A percentile compares a stretch with the other conserved stretches of the same genome.
These are phyloP conservation scores for Lactarius akahatsu DNA, from an alignment of 768 basidiomycete species.

Conservation along the genomic window DNA sequence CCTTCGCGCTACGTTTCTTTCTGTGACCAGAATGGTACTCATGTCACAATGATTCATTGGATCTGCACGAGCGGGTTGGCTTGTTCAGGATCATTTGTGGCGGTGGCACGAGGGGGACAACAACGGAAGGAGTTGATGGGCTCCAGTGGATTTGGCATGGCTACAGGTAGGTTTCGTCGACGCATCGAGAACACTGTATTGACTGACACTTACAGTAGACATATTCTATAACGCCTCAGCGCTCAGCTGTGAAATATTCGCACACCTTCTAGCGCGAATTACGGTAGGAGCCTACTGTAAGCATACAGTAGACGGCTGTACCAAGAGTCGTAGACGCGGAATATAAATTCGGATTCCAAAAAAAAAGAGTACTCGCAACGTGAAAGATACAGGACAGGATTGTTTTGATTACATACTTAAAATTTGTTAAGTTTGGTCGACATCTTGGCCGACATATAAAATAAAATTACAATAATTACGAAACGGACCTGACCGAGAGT, in stretches of 20 bases:
- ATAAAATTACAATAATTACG: background rate
- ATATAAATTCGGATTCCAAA: no score
- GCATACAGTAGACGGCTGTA: no score
- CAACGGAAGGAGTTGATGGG: background rate
- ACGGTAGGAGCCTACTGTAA: background rate
- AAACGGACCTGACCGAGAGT: background rate
- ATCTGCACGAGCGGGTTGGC: background rate
- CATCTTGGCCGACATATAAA: background rate
- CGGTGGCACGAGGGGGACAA: background rate
- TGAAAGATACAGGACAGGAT: background rate
- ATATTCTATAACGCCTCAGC: background rate
- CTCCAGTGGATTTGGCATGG: background rate
- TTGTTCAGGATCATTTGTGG: background rate
- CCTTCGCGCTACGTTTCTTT: background rate
- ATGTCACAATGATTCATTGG: background rate
- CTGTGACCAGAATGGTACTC: background rate
- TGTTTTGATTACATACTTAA: background rate
- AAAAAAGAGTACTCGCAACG: background rate
- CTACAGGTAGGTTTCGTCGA: background rate
- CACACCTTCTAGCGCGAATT: background rate
- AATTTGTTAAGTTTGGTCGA: background rate
- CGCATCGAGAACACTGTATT: background rate
- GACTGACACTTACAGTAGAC: background rate
- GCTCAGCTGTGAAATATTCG: background rate
- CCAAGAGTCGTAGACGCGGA: no score